A percentile compares a stretch with the other conserved stretches of the same genome.
Evolutionary conservation across 2,329 filamentous ascomycete genomes (phyloP).

Genomic region (Zasmidium angulare): DNA sequence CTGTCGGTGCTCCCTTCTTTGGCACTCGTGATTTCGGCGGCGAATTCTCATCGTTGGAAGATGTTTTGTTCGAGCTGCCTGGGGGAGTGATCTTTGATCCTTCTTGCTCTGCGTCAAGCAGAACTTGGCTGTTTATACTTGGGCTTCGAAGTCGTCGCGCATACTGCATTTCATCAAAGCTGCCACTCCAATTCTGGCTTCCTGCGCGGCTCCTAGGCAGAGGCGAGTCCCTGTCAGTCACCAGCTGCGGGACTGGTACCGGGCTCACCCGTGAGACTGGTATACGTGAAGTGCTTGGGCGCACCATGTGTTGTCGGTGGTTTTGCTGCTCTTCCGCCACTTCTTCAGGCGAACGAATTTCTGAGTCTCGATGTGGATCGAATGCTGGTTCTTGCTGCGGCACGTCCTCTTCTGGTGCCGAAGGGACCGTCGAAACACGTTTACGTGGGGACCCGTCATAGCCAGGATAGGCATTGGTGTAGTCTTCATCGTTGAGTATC

Average conservation of each 20-base stretch:
- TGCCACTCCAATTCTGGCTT: constrained; percentile 57
- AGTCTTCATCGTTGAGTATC: constrained; percentile 21
- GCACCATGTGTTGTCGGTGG: constrained; percentile 34
- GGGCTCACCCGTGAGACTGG: constrained; percentile 81
- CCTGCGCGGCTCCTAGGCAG: constrained; percentile 60
- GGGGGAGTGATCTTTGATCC: constrained; percentile 39
- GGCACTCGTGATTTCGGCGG: constrained; percentile 44
- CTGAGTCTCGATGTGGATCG: constrained; percentile 58
- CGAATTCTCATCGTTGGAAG: constrained; percentile 25
- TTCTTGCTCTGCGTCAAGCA: constrained; percentile 50
- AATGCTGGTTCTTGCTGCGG: constrained; percentile 35
- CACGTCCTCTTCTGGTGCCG: constrained; percentile 40
- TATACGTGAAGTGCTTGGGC: constrained; percentile 70
- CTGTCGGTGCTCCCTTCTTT: constrained; percentile 36
- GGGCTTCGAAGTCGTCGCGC: constrained; percentile 64
- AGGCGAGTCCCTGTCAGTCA: constrained; percentile 72
- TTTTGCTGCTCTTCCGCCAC: constrained; percentile 56
- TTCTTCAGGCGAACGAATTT: constrained; percentile 75
- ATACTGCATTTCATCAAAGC: constrained; percentile 45
- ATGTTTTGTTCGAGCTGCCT: constrained; percentile 29
- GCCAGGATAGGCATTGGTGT: constrained; percentile 23
- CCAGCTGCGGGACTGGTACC: constrained; percentile 68
- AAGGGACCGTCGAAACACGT: constrained; percentile 32
- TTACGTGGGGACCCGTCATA: constrained; percentile 22
- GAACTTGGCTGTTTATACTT: constrained; percentile 56